Evolutionary conservation across 1,284 basidiomycete genomes (phyloP).

Genomic region (Porodaedalea pini): DNA sequence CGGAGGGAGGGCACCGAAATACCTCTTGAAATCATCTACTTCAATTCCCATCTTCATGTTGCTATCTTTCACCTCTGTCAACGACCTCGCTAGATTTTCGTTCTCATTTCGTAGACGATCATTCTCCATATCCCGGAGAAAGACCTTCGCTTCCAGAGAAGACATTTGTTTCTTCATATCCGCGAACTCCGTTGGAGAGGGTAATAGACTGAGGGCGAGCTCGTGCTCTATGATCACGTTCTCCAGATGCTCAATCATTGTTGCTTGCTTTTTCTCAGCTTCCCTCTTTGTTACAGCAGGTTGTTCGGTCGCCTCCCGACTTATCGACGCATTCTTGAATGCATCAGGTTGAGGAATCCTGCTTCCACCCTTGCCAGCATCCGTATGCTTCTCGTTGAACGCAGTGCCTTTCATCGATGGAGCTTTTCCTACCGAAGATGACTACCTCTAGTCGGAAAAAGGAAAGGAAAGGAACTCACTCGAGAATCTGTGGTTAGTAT

Average conservation of each 20-base stretch:
- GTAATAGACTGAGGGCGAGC: background rate
- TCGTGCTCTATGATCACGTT: background rate
- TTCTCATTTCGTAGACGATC: background rate
- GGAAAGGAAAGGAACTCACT: too few species aligned
- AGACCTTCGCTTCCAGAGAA: background rate
- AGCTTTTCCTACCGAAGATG: too few species aligned
- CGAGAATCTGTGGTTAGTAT: too few species aligned
- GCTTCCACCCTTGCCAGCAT: background rate
- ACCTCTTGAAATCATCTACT: background rate
- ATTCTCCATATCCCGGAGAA: background rate
- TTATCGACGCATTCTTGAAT: background rate
- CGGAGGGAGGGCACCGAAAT: background rate
- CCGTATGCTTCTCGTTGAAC: background rate
- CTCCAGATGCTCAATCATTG: slow-evolving; percentile 1
- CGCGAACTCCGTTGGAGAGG: background rate
- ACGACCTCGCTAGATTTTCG: background rate
- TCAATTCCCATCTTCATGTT: background rate
- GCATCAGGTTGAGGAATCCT: background rate
- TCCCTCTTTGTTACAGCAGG: background rate
- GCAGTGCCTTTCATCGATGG: too few species aligned
- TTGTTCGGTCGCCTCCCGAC: background rate
- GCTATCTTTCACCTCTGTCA: background rate
- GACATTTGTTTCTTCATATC: background rate
- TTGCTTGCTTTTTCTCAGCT: background rate
- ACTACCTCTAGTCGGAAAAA: too few species aligned